Percentiles rank a stretch among this genome's conserved stretches.
phyloP scores from a whole-genome alignment of 1,284 basidiomycete species.

The Naganishia albida region DNA sequence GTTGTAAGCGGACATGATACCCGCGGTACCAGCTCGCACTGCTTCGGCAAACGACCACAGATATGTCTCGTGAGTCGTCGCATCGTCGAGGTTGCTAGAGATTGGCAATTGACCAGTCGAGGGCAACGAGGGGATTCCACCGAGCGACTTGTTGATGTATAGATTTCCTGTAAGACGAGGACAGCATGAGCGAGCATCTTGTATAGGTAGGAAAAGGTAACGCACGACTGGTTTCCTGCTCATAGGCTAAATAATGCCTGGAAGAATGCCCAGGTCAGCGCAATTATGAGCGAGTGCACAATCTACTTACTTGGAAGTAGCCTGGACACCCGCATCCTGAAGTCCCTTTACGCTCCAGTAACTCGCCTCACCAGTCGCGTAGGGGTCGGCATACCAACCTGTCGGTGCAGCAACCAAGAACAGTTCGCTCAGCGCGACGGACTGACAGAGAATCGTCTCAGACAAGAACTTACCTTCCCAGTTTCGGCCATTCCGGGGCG shows the following conservation, averaged over 20 bases:
- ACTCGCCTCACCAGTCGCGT: slow-evolving; percentile 51
- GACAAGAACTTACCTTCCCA: slow-evolving; percentile 49
- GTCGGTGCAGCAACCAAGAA: not conserved
- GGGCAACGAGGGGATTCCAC: slow-evolving; percentile 41
- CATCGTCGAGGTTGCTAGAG: slow-evolving; percentile 48
- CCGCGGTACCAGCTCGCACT: slow-evolving; percentile 54
- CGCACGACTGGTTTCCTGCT: slow-evolving; percentile 45
- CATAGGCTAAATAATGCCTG: slow-evolving; percentile 50
- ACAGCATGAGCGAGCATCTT: no score
- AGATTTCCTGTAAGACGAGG: slow-evolving; percentile 3
- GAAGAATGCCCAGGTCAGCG: not conserved
- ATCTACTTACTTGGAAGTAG: slow-evolving; percentile 50
- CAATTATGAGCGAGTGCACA: not conserved
- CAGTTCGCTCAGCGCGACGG: not conserved
- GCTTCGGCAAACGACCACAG: slow-evolving; percentile 56
- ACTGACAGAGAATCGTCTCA: not conserved
- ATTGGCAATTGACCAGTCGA: slow-evolving; percentile 39
- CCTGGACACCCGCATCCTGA: slow-evolving; percentile 51
- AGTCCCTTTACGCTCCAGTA: slow-evolving; percentile 50
- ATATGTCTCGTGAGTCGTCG: slow-evolving; percentile 54
- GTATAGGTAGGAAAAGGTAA: slow-evolving; percentile 21
- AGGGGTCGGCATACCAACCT: slow-evolving; percentile 54
- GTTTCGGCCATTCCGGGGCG: slow-evolving; percentile 52
- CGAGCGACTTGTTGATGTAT: slow-evolving; percentile 18
- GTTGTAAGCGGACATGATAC: slow-evolving; percentile 56